Percentiles rank a stretch among this genome's conserved stretches.
Conservation (phyloP, 345 rosid genomes). For the Rhizophora mangle region DNA sequence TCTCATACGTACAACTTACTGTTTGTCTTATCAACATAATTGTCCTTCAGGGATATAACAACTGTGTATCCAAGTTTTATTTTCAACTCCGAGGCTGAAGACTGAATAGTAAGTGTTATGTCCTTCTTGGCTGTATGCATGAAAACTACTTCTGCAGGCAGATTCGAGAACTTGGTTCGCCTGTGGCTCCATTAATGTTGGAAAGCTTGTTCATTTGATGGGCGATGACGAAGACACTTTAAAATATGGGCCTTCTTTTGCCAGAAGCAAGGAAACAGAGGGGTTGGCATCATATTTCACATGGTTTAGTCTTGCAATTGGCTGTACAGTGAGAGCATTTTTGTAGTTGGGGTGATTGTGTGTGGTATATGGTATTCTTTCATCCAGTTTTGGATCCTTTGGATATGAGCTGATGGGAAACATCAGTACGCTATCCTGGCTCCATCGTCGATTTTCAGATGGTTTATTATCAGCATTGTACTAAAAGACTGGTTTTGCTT, state of each 20-base stretch:
- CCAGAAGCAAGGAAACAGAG: neutral
- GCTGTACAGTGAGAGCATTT: no score
- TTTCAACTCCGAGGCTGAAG: slow-evolving; percentile 57
- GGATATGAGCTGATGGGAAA: no score
- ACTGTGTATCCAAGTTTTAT: slow-evolving; percentile 64
- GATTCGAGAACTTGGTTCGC: neutral
- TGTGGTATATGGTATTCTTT: no score
- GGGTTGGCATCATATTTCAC: neutral
- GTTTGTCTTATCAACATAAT: neutral
- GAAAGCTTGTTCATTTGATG: neutral
- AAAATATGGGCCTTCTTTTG: neutral
- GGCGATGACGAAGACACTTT: neutral
- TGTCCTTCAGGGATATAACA: slow-evolving; percentile 53
- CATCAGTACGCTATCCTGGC: no score
- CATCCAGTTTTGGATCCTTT: no score
- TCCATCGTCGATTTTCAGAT: no score
- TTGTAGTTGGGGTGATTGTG: no score
- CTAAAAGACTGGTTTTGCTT: no score
- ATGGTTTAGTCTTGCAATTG: no score
- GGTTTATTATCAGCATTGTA: no score
- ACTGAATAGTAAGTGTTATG: slow-evolving; percentile 16
- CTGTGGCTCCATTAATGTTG: neutral
- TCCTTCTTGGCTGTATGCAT: neutral
- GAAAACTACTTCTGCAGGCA: neutral
- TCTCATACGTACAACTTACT: neutral